phyloP scores from a whole-genome alignment of 352 stramenopile genomes.

The Pythium inflatum region DNA sequence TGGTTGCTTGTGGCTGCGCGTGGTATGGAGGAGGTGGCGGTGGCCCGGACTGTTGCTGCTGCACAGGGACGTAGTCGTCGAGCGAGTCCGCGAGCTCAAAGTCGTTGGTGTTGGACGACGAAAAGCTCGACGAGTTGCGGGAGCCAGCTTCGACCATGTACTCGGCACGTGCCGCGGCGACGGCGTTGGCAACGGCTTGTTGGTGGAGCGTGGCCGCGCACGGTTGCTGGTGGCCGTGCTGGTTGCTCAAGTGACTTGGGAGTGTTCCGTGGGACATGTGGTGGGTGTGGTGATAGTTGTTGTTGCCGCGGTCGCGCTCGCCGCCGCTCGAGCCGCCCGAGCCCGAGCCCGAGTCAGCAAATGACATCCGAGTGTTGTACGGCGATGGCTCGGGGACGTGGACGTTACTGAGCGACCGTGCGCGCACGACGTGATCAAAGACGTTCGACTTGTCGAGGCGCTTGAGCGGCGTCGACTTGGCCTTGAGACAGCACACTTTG shows the following conservation, averaged over 20 bases:
- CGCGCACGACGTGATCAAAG: slow-evolving; percentile 67
- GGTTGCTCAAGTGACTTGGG: slow-evolving; percentile 3
- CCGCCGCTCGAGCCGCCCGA: slow-evolving; percentile 26
- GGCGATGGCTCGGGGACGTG: slow-evolving; percentile 37
- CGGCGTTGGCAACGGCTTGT: slow-evolving; percentile 8
- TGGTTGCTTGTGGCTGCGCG: neutral
- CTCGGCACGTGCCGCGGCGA: slow-evolving; percentile 9
- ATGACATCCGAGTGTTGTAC: slow-evolving; percentile 52
- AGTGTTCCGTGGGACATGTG: neutral
- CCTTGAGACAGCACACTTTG: slow-evolving; percentile 79
- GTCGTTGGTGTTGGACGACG: slow-evolving; percentile 36
- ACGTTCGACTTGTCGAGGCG: slow-evolving; percentile 58
- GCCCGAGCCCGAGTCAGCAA: slow-evolving; percentile 40
- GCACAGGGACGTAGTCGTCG: slow-evolving; percentile 27
- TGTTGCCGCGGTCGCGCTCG: slow-evolving; percentile 12
- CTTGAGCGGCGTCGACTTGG: slow-evolving; percentile 74
- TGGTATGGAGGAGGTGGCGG: neutral
- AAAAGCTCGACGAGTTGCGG: slow-evolving; percentile 36
- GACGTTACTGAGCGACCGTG: slow-evolving; percentile 59
- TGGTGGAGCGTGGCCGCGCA: slow-evolving; percentile 3
- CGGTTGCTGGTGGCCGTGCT: neutral
- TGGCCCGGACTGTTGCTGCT: slow-evolving; percentile 14
- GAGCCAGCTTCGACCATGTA: slow-evolving; percentile 20
- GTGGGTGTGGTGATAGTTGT: slow-evolving; percentile 7
- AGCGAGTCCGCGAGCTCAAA: slow-evolving; percentile 32